phyloP scores from a whole-genome alignment of 495 filamentous ascomycete genomes.

The Tetracladium setigerum region DNA sequence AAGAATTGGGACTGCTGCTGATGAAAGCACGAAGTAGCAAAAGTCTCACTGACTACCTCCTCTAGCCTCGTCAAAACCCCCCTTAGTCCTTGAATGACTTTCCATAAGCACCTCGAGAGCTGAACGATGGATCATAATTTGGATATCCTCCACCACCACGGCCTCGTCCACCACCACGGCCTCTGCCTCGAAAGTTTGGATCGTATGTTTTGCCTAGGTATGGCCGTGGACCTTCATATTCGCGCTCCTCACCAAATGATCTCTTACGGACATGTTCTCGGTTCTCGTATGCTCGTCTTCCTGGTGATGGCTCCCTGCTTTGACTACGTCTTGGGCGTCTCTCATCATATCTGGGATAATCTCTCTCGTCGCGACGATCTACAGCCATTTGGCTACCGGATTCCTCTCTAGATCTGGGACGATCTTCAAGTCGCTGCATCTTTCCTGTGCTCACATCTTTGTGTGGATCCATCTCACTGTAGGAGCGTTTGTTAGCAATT shows the following conservation, averaged over 20 bases:
- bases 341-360: conserved; percentile 17
- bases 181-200: conserved; percentile 13
- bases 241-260: conserved; percentile 3
- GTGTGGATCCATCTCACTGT: conserved; percentile 8
- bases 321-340: conserved; percentile 13
- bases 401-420: conserved; percentile 7
- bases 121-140: conserved; percentile 6
- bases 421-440: conserved; percentile 8
- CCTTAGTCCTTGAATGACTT: conserved; percentile 13
- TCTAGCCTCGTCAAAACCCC: conserved; percentile 11
- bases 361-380: conserved; percentile 9
- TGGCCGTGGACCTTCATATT: conserved; percentile 7
- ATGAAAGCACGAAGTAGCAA: conserved; percentile 1
- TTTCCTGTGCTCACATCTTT: conserved; percentile 3
- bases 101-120: conserved; percentile 3
- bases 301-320: conserved; percentile 13
- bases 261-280: conserved; percentile 4
- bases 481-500: conserved; percentile 15
- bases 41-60: conserved; percentile 23
- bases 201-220: conserved; percentile 16
- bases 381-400: conserved; percentile 4
- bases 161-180: conserved; percentile 3
- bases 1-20: too few relatives aligned
- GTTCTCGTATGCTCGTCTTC: conserved; percentile 10
- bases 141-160: conserved; percentile 5